These are phyloP conservation scores for Geopyxis carbonaria DNA, from an alignment of 495 filamentous ascomycete genomes.

Conservation along the genomic window DNA sequence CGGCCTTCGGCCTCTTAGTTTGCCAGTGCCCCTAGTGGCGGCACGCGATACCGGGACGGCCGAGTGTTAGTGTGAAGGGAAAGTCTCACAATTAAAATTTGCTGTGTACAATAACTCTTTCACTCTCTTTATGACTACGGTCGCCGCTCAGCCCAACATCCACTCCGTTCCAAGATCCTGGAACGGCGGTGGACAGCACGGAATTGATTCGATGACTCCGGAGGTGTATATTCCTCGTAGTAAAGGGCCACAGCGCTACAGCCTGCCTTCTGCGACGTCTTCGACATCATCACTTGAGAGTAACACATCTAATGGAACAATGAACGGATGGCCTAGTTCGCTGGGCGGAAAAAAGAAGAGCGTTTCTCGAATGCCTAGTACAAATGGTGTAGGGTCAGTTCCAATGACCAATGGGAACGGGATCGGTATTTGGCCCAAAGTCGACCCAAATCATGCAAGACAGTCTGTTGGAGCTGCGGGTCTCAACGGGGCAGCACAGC, in stretches of 20 bases:
- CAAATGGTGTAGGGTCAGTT: conserved; percentile 43
- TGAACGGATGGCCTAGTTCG: conserved; percentile 29
- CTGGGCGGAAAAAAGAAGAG: conserved; percentile 34
- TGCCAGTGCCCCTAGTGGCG: too few species aligned
- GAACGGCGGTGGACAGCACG: conserved; percentile 34
- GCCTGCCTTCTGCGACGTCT: conserved; percentile 2
- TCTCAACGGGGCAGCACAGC: conserved; percentile 34
- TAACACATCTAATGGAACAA: conserved; percentile 28
- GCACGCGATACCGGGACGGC: too few species aligned
- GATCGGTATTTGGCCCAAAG: conserved; percentile 37
- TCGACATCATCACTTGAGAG: conserved; percentile 27
- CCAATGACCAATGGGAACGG: conserved; percentile 45
- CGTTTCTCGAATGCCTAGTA: conserved; percentile 26
- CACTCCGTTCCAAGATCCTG: conserved; percentile 46
- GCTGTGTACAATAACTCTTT: too few species aligned
- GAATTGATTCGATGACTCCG: conserved; percentile 58
- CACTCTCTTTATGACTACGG: conserved; percentile 78
- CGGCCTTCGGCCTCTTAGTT: too few species aligned
- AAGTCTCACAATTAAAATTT: too few species aligned
- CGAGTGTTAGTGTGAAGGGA: too few species aligned
- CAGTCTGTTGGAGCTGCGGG: conserved; percentile 29
- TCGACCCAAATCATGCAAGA: conserved; percentile 30
- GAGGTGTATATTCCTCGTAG: conserved; percentile 28
- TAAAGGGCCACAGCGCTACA: neutral
- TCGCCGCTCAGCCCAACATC: conserved; percentile 83